Evolutionary conservation across 73 alveolate genomes (phyloP), one percentile per base, ranked within the genome.

Genomic region (Symbiodinium pilosum): DNA sequence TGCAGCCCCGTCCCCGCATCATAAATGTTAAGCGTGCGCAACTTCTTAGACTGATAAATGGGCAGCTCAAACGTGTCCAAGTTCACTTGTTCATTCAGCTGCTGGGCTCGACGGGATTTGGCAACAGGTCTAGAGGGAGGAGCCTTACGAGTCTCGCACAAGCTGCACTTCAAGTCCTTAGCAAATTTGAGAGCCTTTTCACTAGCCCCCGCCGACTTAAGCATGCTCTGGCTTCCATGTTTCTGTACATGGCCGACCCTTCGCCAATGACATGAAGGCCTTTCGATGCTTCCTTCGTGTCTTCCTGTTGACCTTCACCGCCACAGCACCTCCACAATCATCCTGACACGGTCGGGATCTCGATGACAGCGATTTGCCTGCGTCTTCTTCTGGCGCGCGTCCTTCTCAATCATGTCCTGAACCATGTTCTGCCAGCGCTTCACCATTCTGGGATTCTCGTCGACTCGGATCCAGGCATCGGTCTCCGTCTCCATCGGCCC

Each of bases 1-100:
- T 86, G 93, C 93, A 86, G 30, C 0, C 93, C 54, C 8, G 93
- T 47, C 36, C 83, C 93, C 36, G 43, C 93, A 44, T 32, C 44
- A 32, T 4, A 8, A 0, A 86, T 18, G 1, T 43, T 86, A 47
- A 86, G 20, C 54, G 47, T 7, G 51, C 54, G 43, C 34, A 86
- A 24, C 32, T 9, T 86, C 83, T 44, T 86, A 42, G 34, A 20
- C 26, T 84, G 92, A 21, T 30, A 14, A 0, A 84, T 9, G 2
- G n/a, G 71, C 43, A 86, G 40, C 1, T 86, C 93, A 44, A 86
- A 47, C 40, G 93, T 86, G 39, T 86, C 93, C 51, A 86, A 44
- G 39, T 51, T 47, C 0, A 86, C 34, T 30, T 86, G 93, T 7
- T 86, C 81, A 44, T 86, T 86, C 54, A 86, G 47, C 6, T 38